phyloP scores from a whole-genome alignment of 169 alveolate species.

The Cryptosporidium sp. region DNA sequence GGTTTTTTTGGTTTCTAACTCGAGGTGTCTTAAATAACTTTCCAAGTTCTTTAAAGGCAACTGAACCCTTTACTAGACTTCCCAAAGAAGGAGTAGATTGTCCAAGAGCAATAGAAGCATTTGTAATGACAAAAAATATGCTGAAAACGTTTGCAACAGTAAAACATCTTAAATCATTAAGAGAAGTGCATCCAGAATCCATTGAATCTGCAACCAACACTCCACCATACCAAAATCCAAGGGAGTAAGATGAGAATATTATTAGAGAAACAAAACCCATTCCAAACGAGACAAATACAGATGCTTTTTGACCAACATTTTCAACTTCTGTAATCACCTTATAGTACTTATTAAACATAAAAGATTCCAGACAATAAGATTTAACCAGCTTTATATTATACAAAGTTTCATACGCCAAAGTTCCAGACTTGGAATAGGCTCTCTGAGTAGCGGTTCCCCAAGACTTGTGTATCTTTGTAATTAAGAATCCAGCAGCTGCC shows the following conservation, averaged over 20 bases:
- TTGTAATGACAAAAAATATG: constrained; percentile 57
- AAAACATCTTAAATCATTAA: constrained; percentile 43
- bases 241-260: constrained; percentile 74
- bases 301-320: constrained; percentile 37
- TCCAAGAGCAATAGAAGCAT: constrained; percentile 74
- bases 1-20: constrained; percentile 18
- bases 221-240: constrained; percentile 82
- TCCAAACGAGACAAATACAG: constrained; percentile 40
- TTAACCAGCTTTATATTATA: constrained; percentile 39
- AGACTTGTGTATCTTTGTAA: constrained; percentile 41
- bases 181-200: constrained; percentile 60
- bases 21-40: background rate
- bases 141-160: constrained; percentile 71
- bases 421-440: constrained; percentile 53
- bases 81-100: constrained; percentile 73
- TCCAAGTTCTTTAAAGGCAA: constrained; percentile 45
- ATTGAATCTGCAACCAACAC: constrained; percentile 58
- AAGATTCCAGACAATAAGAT: constrained; percentile 45
- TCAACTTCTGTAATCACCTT: constrained; percentile 45
- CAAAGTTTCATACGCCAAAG: constrained; percentile 58
- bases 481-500: constrained; percentile 56
- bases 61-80: constrained; percentile 50
- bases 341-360: constrained; percentile 46
- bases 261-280: constrained; percentile 68
- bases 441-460: constrained; percentile 47